A percentile compares a stretch with the other conserved stretches of the same genome.
These are phyloP conservation scores for Cryptosporidium parvum DNA, from an alignment of 169 alveolate species.

Conservation along the genomic window DNA sequence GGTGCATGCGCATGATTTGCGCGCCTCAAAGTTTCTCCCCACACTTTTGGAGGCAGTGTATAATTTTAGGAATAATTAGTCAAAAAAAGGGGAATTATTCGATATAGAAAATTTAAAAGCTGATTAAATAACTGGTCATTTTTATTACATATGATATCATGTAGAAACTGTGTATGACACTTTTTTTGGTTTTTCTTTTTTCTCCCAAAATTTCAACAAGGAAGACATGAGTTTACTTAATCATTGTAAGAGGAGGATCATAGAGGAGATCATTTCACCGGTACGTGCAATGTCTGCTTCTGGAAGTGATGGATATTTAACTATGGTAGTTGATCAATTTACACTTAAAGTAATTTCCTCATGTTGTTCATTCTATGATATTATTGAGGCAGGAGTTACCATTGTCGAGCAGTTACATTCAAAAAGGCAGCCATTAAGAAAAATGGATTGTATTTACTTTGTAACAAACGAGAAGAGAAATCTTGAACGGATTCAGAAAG, in stretches of 20 bases:
- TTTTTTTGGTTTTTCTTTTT: not conserved
- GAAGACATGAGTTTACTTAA: conserved; percentile 42
- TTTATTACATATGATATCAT: not conserved
- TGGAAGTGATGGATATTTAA: conserved; percentile 38
- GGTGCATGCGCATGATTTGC: conserved; percentile 25
- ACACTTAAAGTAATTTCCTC: conserved; percentile 84
- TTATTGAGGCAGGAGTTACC: conserved; percentile 86
- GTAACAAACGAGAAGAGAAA: conserved; percentile 72
- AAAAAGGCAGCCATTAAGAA: conserved; percentile 81
- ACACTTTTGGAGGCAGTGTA: conserved; percentile 20
- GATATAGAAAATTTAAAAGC: not conserved
- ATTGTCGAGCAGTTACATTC: conserved; percentile 82
- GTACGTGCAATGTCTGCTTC: conserved; percentile 67
- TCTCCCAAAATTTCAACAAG: not conserved
- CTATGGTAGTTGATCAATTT: conserved; percentile 83
- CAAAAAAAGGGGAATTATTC: not conserved
- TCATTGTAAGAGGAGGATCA: conserved; percentile 35
- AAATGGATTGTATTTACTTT: conserved; percentile 82
- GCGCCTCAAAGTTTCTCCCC: conserved; percentile 23
- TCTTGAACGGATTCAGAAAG: conserved; percentile 7
- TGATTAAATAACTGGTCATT: not conserved
- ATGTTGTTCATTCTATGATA: conserved; percentile 84
- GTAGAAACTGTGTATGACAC: not conserved
- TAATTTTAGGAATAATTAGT: not conserved
- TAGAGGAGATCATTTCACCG: conserved; percentile 66